Base-by-base conservation (phyloP, 1,284 basidiomycete genomes). In the Malassezia pachydermatis region DNA sequence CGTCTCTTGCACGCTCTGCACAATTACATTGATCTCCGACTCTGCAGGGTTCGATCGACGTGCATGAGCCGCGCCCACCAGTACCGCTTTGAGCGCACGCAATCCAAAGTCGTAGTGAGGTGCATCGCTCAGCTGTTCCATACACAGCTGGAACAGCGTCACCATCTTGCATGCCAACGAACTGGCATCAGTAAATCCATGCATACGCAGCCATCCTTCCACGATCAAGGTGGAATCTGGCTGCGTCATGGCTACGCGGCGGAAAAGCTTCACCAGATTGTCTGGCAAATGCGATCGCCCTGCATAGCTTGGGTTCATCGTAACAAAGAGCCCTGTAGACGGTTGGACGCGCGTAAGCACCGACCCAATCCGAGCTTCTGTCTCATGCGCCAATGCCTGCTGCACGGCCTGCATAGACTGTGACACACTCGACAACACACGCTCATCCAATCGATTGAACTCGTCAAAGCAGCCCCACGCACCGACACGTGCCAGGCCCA, bases 71-170 rank as follows among this genome's bases (percentile, higher is more conserved):
- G 94, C 94, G 68, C 88, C 92, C 25, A 88, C 84, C 35, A 99
- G 78, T 3, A 99, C 94, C 28, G 90, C 85, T 74, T 99, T 99
- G 55, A 99, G 78, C 11, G 94, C 94, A 62, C 94, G 88, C 32
- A 99, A 78, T 74, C 94, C 94, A 72, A 99, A 99, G 76, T 99
- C 94, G 73, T 99, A 99, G 75, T 99, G 95, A 2, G 92, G 88
- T 70, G 98, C 94, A 28, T 86, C 82, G 3, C 90, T 96, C 24
- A 98, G 79, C 67, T 98, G 92, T 69, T 98, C 90, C 55, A 88
- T 83, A 65, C 92, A 98, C 48, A 99, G 82, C 69, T 92, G 94
- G 79, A 98, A 99, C 78, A 99, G 96, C 0, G 92, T 94, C 13
- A 99, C 92, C 50, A 99, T 86, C 75, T 98, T 96, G 50, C 87